phyloP scores from a whole-genome alignment of 2,329 filamentous ascomycete genomes.

The Hyphodiscus sp. region DNA sequence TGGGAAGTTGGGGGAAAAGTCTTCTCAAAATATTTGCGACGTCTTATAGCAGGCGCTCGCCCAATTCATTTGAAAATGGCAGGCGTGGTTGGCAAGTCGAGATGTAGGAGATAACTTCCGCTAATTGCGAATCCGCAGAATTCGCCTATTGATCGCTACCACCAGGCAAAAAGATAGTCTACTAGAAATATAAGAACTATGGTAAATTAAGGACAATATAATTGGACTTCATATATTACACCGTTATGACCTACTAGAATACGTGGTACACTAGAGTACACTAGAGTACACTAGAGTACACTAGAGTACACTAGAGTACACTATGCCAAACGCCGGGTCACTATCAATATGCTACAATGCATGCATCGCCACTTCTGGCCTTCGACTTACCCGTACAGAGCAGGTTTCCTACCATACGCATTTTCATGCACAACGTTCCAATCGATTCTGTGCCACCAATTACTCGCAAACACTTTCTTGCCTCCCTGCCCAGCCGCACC shows the following conservation, averaged over 20 bases:
- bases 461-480: conserved; percentile 68
- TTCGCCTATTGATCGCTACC: no score
- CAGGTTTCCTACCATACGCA: conserved; percentile 8
- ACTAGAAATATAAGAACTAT: not conserved
- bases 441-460: conserved; percentile 85
- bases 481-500: conserved; percentile 53
- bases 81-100: no score
- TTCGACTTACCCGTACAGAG: not conserved
- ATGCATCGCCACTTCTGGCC: not conserved
- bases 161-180: not conserved
- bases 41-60: no score
- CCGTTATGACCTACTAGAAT: not conserved
- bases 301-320: conserved; percentile 27
- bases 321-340: conserved; percentile 13
- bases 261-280: conserved; percentile 25
- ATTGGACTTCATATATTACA: not conserved
- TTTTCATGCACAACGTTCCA: conserved; percentile 63
- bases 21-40: no score
- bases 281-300: conserved; percentile 2
- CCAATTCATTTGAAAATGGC: no score
- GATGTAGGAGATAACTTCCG: no score
- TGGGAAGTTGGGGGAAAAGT: no score
- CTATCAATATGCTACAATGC: conserved; percentile 18
- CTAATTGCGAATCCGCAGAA: no score
- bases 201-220: not conserved